Evolutionary conservation across 495 filamentous ascomycete species (phyloP), one percentile per base, ranked within the genome.

Genomic region (Talaromyces thailandensis): DNA sequence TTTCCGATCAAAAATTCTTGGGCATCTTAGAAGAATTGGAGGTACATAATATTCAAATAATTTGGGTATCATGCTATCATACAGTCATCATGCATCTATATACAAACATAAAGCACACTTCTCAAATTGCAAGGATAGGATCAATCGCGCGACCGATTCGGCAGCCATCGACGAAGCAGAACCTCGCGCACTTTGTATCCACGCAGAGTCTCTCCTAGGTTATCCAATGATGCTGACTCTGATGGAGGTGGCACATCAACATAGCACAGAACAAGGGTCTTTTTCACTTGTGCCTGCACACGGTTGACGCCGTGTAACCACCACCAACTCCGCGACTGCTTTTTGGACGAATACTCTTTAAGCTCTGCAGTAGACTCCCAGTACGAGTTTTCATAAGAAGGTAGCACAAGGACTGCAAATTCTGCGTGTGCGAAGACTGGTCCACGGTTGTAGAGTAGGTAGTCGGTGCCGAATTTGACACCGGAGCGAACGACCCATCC

Each of bases 401-500:
- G 95, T 23, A 98, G 63, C 37, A 98, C 83, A 21, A 93, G 76
- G 58, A 96, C 75, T 0, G 88, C 93, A 67, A 96, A 98, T 69
- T 98, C 91, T 35, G 93, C 93, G 71, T 99, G 94, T 6, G 88
- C 82, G 72, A 97, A 98, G 2, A 91, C 93, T 0, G 95, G 94
- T 0, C 94, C 94, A n/a, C 92, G 88, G 62, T 92, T 86, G 76
- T 99, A 99, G 25, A 99, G 82, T 24, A 99, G 79, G 75, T 88
- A 96, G 73, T 99, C 95, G 26, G 90, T 88, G 60, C 87, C 90
- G 69, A 99, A 99, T 72, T 99, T 99, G 66, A 96, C 85, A 45
- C 95, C 94, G 25, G 89, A 84, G 18, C 95, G 88, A 1, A 93
- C 86, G n/a, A 96, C 90, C 94, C 94, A 99, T 53, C 94, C 94